Conservation (phyloP, 306 rosid genomes). For the cucumber (Cucumis sativus) region DNA sequence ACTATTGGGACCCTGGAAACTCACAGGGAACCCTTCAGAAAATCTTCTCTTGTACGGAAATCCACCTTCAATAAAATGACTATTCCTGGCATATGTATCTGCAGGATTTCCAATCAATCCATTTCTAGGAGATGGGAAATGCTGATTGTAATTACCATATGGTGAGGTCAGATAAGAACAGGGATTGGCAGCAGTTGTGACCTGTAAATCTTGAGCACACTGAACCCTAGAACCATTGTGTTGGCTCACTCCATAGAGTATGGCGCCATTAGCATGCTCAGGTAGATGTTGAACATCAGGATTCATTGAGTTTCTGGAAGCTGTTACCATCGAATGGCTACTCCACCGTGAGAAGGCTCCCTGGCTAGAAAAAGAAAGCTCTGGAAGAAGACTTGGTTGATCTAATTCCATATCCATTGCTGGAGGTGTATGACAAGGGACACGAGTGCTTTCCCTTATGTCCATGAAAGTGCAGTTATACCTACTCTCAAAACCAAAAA, state of each 20-base stretch:
- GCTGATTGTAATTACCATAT: conserved; percentile 39
- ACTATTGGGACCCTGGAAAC: conserved; percentile 35
- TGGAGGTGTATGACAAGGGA: neutral
- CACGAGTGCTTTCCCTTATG: neutral
- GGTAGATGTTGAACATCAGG: conserved; percentile 40
- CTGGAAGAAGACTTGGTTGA: neutral
- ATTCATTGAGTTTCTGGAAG: conserved; percentile 29
- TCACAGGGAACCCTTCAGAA: conserved; percentile 45
- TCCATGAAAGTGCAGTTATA: conserved; percentile 1
- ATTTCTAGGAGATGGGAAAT: conserved; percentile 36
- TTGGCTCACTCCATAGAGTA: conserved; percentile 46
- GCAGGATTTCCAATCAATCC: conserved; percentile 19
- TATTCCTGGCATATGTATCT: conserved; percentile 48
- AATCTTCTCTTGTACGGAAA: conserved; percentile 68
- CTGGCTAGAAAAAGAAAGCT: neutral
- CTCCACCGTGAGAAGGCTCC: conserved; percentile 9
- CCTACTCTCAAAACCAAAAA: neutral
- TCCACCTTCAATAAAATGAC: conserved; percentile 43
- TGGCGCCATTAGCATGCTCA: conserved; percentile 44
- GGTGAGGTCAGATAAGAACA: conserved; percentile 58
- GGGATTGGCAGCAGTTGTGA: conserved; percentile 30
- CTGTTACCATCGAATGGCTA: conserved; percentile 30
- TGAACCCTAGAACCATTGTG: conserved; percentile 40
- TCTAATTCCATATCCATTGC: neutral
- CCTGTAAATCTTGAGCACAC: conserved; percentile 44